These are phyloP conservation scores for Sistotremastrum suecicum DNA, from an alignment of 768 basidiomycete genomes.

Conservation along the genomic window DNA sequence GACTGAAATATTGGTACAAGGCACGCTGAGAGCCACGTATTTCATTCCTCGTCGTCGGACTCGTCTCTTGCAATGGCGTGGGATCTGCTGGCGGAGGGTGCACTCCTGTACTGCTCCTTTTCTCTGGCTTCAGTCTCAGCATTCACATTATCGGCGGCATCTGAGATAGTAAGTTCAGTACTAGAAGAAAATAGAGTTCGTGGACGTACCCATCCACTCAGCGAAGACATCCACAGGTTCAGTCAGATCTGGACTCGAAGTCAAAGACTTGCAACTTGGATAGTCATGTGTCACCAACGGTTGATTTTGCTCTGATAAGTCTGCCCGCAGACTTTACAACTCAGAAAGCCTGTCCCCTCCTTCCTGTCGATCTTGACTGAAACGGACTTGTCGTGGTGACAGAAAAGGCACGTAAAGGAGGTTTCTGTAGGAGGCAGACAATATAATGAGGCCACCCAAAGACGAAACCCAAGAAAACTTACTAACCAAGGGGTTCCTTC, in stretches of 20 bases:
- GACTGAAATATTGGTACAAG: no score
- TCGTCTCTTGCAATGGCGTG: no score
- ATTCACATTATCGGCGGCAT: no score
- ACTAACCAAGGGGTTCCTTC: conserved; percentile 61
- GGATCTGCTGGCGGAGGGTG: no score
- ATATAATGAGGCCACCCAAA: conserved; percentile 1
- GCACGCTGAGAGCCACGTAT: no score
- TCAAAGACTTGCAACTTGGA: conserved; percentile 8
- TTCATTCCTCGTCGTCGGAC: no score
- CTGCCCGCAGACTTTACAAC: conserved; percentile 78
- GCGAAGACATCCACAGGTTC: conserved; percentile 85
- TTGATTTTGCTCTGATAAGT: conserved; percentile 79
- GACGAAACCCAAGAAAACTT: neutral
- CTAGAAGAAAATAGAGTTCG: no score
- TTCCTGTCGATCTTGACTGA: conserved; percentile 76
- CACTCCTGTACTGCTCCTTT: no score
- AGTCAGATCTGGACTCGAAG: conserved; percentile 47
- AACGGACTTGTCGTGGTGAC: conserved; percentile 82
- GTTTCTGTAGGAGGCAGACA: conserved; percentile 36
- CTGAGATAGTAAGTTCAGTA: no score
- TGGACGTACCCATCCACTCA: conserved; percentile 70
- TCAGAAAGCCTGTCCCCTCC: conserved; percentile 67
- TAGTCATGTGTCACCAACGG: conserved; percentile 31
- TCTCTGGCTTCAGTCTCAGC: no score
- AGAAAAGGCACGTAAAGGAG: conserved; percentile 76